phyloP scores from a whole-genome alignment of 2,329 filamentous ascomycete species.

The Xylariaceae sp. region DNA sequence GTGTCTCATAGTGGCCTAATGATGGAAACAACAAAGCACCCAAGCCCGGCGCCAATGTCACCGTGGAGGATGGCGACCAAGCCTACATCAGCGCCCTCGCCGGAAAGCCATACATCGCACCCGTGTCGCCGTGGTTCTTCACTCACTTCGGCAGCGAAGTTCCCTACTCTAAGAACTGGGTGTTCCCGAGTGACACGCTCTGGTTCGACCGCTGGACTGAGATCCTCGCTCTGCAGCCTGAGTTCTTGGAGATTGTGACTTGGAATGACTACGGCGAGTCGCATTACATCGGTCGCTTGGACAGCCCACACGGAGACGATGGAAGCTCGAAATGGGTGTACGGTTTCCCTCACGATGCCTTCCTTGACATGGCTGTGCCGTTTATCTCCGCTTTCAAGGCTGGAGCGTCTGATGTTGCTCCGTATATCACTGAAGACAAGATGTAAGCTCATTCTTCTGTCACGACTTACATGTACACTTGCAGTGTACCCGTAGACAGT shows the following conservation, averaged over 20 bases:
- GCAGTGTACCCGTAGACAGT: not conserved
- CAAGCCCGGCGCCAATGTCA: slow-evolving; percentile 36
- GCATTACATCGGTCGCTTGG: slow-evolving; percentile 26
- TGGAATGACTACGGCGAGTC: slow-evolving; percentile 54
- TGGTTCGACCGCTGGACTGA: slow-evolving; percentile 59
- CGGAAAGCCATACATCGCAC: slow-evolving; percentile 45
- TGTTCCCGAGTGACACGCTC: slow-evolving; percentile 59
- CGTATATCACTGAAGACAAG: slow-evolving; percentile 46
- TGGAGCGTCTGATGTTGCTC: slow-evolving; percentile 38
- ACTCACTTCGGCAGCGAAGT: slow-evolving; percentile 44
- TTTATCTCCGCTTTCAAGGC: slow-evolving; percentile 54
- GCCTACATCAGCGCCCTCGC: slow-evolving; percentile 12
- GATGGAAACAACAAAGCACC: slow-evolving; percentile 50
- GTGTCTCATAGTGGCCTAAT: slow-evolving; percentile 35
- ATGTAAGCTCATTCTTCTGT: slow-evolving; percentile 32
- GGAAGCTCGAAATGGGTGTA: slow-evolving; percentile 35
- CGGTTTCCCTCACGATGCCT: slow-evolving; percentile 43
- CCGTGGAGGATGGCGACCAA: slow-evolving; percentile 33
- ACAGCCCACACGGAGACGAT: slow-evolving; percentile 32
- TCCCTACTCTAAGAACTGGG: slow-evolving; percentile 57
- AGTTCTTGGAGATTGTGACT: slow-evolving; percentile 38
- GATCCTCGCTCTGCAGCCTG: slow-evolving; percentile 46
- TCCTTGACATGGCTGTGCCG: slow-evolving; percentile 52
- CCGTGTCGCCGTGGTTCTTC: slow-evolving; percentile 59
- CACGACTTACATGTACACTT: not conserved